A percentile compares a stretch with the other conserved stretches of the same genome.
phyloP scores from a whole-genome alignment of 495 filamentous ascomycete genomes.

The Platismatia glauca region DNA sequence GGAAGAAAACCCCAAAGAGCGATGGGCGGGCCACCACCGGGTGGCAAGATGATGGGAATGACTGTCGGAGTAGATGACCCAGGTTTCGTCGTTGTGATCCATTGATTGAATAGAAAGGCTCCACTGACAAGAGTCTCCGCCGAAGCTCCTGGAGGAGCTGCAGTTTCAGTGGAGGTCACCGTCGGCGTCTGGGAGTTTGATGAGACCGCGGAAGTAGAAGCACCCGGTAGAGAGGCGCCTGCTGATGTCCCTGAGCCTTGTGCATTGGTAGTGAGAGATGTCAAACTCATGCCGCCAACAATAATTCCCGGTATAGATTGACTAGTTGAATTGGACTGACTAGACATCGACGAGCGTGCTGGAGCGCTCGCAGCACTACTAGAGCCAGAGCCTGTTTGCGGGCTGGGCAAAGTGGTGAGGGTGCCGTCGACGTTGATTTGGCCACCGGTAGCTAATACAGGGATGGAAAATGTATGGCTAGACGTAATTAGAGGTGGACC shows the following conservation, averaged over 20 bases:
- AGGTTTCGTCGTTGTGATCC: neutral
- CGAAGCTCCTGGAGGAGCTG: neutral
- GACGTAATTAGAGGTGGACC: neutral
- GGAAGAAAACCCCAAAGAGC: neutral
- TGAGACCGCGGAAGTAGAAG: neutral
- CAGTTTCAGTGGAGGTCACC: neutral
- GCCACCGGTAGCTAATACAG: neutral
- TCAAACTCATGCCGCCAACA: neutral
- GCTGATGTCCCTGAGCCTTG: neutral
- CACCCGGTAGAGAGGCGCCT: neutral
- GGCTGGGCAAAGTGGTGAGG: neutral
- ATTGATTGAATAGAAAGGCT: neutral
- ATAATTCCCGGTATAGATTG: neutral
- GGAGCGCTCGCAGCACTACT: neutral
- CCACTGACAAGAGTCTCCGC: neutral
- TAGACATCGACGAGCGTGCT: neutral
- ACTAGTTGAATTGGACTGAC: neutral
- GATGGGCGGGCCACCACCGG: neutral
- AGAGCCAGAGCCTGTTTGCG: neutral
- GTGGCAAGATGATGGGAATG: neutral
- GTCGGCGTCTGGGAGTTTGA: neutral
- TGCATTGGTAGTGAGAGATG: neutral
- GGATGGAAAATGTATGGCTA: constrained; percentile 3
- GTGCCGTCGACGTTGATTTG: constrained; percentile 3
- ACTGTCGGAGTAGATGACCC: neutral